Conservation (phyloP, 441 rosid species). For the Kokia cookei region DNA sequence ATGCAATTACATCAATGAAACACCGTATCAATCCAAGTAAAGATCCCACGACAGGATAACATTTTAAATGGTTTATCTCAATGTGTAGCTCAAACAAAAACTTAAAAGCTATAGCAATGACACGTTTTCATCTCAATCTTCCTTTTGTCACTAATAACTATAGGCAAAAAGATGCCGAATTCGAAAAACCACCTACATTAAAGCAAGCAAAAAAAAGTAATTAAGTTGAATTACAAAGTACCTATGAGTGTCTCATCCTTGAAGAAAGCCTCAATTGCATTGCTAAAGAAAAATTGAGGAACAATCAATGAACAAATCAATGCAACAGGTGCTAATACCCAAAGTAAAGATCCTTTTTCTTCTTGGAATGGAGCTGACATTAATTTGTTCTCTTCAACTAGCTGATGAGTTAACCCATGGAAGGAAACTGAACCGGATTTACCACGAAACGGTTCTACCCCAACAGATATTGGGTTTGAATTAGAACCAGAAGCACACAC, state of each 20-base stretch:
- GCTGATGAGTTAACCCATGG: conserved; percentile 64
- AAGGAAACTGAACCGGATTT: conserved; percentile 81
- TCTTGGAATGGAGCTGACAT: conserved; percentile 71
- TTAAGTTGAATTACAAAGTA: conserved; percentile 3
- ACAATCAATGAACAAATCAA: conserved; percentile 57
- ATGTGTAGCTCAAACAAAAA: background rate
- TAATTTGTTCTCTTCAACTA: conserved; percentile 64
- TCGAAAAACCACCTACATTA: background rate
- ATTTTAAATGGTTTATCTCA: too few species aligned
- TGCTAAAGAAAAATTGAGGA: conserved; percentile 69
- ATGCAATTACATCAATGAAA: too few species aligned
- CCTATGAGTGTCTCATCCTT: conserved; percentile 51
- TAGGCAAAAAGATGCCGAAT: too few species aligned
- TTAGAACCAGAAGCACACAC: conserved; percentile 27
- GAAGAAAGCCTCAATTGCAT: conserved; percentile 41
- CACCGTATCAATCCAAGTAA: too few species aligned
- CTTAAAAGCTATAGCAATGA: background rate
- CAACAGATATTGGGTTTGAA: conserved; percentile 19
- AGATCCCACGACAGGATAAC: too few species aligned
- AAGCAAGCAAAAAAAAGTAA: background rate
- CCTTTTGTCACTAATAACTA: background rate
- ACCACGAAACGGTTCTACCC: conserved; percentile 60
- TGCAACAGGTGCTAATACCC: conserved; percentile 68
- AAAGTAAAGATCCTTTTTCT: conserved; percentile 56
- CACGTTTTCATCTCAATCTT: background rate